phyloP scores from a whole-genome alignment of 352 stramenopile genomes.

The Phytophthora sp. region DNA sequence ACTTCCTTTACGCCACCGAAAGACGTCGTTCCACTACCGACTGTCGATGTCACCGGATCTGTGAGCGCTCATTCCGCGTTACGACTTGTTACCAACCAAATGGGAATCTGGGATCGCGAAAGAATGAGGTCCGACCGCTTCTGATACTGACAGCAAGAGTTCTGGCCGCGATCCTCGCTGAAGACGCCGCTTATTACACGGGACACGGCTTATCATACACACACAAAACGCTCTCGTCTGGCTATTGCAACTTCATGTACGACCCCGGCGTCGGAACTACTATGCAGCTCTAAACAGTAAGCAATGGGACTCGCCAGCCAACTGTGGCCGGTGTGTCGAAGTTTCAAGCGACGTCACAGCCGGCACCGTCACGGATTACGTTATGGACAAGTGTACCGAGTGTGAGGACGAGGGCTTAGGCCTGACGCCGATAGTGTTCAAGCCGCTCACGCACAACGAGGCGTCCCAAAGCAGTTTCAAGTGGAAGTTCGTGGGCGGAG shows the following conservation, averaged over 20 bases:
- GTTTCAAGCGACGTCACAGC: conserved; percentile 58
- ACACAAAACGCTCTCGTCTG: conserved; percentile 41
- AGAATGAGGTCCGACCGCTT: too few species aligned
- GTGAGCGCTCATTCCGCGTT: conserved; percentile 2
- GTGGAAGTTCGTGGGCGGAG: conserved; percentile 53
- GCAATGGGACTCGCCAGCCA: conserved; percentile 59
- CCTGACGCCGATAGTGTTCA: conserved; percentile 54
- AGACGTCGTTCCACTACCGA: neutral
- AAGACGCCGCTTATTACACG: conserved; percentile 38
- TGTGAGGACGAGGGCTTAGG: conserved; percentile 65
- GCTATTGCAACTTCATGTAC: conserved; percentile 81
- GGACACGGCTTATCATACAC: conserved; percentile 63
- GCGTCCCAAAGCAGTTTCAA: conserved; percentile 51
- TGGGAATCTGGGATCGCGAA: neutral
- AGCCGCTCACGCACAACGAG: conserved; percentile 45
- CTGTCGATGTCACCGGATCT: too few species aligned
- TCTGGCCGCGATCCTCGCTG: conserved; percentile 16
- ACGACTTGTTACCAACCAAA: neutral
- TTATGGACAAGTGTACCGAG: conserved; percentile 75
- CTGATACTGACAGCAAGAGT: too few species aligned
- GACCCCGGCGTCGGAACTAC: conserved; percentile 46
- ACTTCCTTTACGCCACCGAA: neutral
- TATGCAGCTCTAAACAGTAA: conserved; percentile 71
- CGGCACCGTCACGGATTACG: conserved; percentile 51
- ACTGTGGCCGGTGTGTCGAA: conserved; percentile 72